Evolutionary conservation across 306 rosid genomes (phyloP).

Genomic region (Prunus campanulata): DNA sequence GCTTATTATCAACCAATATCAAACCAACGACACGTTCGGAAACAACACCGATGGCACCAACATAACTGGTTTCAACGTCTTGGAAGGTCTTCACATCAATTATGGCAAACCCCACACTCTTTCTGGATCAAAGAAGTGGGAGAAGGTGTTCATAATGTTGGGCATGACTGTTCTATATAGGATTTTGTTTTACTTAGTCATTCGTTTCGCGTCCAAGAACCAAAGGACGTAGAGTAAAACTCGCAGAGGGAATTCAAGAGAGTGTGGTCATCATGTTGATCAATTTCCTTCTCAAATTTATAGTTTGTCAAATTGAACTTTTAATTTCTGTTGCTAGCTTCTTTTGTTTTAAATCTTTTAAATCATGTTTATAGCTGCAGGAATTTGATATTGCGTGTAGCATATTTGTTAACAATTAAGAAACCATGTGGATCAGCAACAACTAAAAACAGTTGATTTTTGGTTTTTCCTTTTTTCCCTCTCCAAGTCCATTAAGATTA

Average conservation of each 20-base stretch:
- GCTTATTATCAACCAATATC: slow-evolving; percentile 72
- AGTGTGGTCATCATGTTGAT: slow-evolving; percentile 10
- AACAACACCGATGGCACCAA: not conserved
- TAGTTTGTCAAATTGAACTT: not conserved
- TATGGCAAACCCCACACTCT: not conserved
- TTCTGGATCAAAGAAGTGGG: slow-evolving; percentile 44
- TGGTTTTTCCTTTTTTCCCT: too few relatives aligned
- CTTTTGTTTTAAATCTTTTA: slow-evolving; percentile 3
- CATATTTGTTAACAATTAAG: not conserved
- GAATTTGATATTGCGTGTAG: not conserved
- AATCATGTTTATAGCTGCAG: not conserved
- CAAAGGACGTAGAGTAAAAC: slow-evolving; percentile 58
- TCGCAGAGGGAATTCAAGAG: not conserved
- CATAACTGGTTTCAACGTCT: slow-evolving; percentile 45
- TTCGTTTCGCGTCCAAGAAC: slow-evolving; percentile 84
- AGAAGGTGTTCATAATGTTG: slow-evolving; percentile 56
- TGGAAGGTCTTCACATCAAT: slow-evolving; percentile 49
- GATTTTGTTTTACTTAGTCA: slow-evolving; percentile 66
- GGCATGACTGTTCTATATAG: slow-evolving; percentile 82
- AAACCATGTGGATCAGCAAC: too few relatives aligned
- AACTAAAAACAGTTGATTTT: too few relatives aligned
- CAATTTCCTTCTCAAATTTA: slow-evolving; percentile 29
- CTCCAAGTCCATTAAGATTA: too few relatives aligned
- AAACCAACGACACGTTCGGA: slow-evolving; percentile 32
- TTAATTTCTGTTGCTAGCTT: slow-evolving; percentile 24